Evolutionary conservation across 1,284 basidiomycete genomes (phyloP), one percentile per base, ranked within the genome.

Genomic region (Rhodotorula sp.): DNA sequence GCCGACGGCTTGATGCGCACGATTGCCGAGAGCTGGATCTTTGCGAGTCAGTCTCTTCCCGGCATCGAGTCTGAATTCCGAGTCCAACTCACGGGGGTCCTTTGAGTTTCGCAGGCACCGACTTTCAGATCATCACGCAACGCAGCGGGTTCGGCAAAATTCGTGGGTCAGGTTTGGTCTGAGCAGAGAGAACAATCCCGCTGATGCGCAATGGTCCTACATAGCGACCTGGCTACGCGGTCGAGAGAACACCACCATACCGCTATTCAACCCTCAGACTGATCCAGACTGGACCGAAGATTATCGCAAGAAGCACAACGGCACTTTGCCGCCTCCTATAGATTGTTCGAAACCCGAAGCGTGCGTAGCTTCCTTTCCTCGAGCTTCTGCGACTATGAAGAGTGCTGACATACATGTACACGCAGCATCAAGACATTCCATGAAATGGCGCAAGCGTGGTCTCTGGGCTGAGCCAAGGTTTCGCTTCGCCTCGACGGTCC

Each of bases 81-180:
- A 21, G 5, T 50, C 21, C 21, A 14, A 16, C 12, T 28, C 8
- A 14, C 16, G 28, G 31, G 56, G 26, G 34, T 21, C 18, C 18
- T 8, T n/a, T 34, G 49, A 47, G n/a, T 10, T 1, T 26, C 23
- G n/a, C 65, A 71, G 71, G 62, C 6, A 73, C 71, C 43, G 71
- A 73, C 63, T 73, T 68, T 31, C 71, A 73, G 60, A 73, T 73
- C 56, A 57, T 73, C 14, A 73, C 71, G 19, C 38, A 59, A 1
- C 59, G 68, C 12, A 63, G 60, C 38, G 71, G 71, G 8, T 73
- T 73, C n/a, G 71, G 71, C 26, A 73, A 70, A 50, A 70, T 70
- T 18, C 66, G 68, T 72, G 6, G 52, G 71, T 21, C 12, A 43
- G 38, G 38, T 14, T 12, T 43, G 10, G 34, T 38, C 34, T 38